A percentile compares a stretch with the other conserved stretches of the same genome.
These are phyloP conservation scores for Neoconidiobolus thromboides DNA, from an alignment of 371 early-diverging fungal species.

Conservation along the genomic window DNA sequence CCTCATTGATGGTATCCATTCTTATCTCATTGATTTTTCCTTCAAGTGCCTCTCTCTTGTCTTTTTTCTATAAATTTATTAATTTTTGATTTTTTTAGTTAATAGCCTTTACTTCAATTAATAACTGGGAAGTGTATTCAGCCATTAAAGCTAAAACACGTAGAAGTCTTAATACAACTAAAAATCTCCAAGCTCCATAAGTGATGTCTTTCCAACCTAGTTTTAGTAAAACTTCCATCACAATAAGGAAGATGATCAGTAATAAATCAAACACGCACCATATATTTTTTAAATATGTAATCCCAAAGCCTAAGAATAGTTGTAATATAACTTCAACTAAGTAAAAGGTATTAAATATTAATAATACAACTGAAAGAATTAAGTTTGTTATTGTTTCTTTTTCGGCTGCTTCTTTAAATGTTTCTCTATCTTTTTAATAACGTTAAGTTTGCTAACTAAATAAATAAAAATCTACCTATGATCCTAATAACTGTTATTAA, in stretches of 20 bases:
- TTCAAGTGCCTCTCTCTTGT: not conserved
- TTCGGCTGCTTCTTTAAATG: too few species aligned
- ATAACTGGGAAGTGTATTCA: not conserved
- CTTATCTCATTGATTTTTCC: not conserved
- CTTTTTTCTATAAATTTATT: not conserved
- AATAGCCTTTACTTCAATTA: not conserved
- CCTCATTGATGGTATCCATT: not conserved
- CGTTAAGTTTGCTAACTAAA: too few species aligned
- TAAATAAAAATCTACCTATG: too few species aligned
- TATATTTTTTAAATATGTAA: not conserved
- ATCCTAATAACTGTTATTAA: too few species aligned
- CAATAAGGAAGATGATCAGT: not conserved
- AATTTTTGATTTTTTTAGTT: not conserved
- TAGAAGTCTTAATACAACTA: not conserved
- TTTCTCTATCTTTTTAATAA: too few species aligned
- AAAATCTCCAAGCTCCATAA: not conserved
- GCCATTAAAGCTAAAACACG: not conserved
- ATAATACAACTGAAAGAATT: not conserved
- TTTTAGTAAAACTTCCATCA: not conserved
- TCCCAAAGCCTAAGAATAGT: not conserved
- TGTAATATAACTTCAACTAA: not conserved
- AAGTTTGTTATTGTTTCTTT: not conserved
- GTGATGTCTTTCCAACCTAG: not conserved
- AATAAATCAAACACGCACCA: not conserved
- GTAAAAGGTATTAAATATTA: not conserved